A percentile compares a stretch with the other conserved stretches of the same genome.
phyloP scores from a whole-genome alignment of 768 basidiomycete species.

The Pisolithus albus region DNA sequence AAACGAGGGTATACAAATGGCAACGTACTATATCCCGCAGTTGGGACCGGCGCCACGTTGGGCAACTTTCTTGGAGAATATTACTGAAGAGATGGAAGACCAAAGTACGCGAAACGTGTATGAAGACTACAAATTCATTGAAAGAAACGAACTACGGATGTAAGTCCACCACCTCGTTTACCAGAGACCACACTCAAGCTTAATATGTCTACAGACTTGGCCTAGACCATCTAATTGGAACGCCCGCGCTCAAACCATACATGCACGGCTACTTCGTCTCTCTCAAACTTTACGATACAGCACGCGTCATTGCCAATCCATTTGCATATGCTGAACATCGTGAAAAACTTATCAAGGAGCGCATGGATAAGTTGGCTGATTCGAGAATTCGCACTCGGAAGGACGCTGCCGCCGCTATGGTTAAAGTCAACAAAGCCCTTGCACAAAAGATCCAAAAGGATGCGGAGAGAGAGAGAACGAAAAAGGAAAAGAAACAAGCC shows the following conservation, averaged over 20 bases:
- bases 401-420: slow-evolving; percentile 28
- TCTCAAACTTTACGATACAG: slow-evolving; percentile 92
- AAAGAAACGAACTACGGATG: slow-evolving; percentile 78
- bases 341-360: slow-evolving; percentile 78
- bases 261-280: slow-evolving; percentile 99
- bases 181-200: not conserved
- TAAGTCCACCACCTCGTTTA: slow-evolving; percentile 31
- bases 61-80: slow-evolving; percentile 96
- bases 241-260: slow-evolving; percentile 93
- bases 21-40: slow-evolving; percentile 90
- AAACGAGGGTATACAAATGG: slow-evolving; percentile 96
- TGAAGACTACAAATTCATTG: slow-evolving; percentile 97
- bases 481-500: slow-evolving; percentile 46
- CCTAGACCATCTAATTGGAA: slow-evolving; percentile 92
- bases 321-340: slow-evolving; percentile 93
- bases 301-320: slow-evolving; percentile 92
- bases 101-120: slow-evolving; percentile 73
- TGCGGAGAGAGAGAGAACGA: slow-evolving; percentile 54
- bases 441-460: slow-evolving; percentile 76
- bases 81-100: slow-evolving; percentile 98
- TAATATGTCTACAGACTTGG: slow-evolving; percentile 55
- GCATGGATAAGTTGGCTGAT: slow-evolving; percentile 91
- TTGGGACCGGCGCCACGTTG: slow-evolving; percentile 94
- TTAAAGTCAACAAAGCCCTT: slow-evolving; percentile 63
- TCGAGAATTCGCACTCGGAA: slow-evolving; percentile 82